phyloP scores from a whole-genome alignment of 371 early-diverging fungal genomes.

The Funneliformis caledonium region DNA sequence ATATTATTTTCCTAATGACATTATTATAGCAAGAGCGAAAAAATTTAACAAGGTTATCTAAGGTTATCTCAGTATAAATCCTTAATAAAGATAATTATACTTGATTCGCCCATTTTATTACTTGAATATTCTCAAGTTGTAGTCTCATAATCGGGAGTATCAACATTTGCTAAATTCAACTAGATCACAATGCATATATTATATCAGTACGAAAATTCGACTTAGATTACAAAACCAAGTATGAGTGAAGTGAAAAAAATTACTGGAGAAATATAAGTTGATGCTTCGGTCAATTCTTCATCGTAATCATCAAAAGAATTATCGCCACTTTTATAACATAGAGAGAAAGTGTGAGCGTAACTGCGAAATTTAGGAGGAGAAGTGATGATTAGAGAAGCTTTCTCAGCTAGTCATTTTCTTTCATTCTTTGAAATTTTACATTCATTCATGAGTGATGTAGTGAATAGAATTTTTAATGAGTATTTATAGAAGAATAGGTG shows the following conservation, averaged over 20 bases:
- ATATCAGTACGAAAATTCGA: neutral
- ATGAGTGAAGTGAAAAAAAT: too few relatives aligned
- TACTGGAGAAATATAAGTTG: too few relatives aligned
- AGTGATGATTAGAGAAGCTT: too few relatives aligned
- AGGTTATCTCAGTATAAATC: conserved; percentile 29
- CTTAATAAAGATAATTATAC: conserved; percentile 31
- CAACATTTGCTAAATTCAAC: neutral
- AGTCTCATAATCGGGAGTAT: neutral
- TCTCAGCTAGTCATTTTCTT: neutral
- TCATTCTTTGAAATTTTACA: conserved; percentile 15
- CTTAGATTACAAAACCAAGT: too few relatives aligned
- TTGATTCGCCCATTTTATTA: conserved; percentile 1
- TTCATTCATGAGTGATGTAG: neutral
- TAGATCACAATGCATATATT: neutral
- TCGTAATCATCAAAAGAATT: too few relatives aligned
- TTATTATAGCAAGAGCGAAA: conserved; percentile 1
- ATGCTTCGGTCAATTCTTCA: too few relatives aligned
- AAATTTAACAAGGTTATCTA: neutral
- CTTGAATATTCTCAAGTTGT: conserved; percentile 16
- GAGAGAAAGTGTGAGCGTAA: too few relatives aligned
- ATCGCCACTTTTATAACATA: too few relatives aligned
- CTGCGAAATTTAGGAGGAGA: too few relatives aligned
- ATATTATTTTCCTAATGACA: conserved; percentile 25
- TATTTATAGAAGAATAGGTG: neutral
- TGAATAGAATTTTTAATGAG: conserved; percentile 1